Base-by-base conservation (phyloP, 2,329 filamentous ascomycete genomes). In the Bisporella sp. region DNA sequence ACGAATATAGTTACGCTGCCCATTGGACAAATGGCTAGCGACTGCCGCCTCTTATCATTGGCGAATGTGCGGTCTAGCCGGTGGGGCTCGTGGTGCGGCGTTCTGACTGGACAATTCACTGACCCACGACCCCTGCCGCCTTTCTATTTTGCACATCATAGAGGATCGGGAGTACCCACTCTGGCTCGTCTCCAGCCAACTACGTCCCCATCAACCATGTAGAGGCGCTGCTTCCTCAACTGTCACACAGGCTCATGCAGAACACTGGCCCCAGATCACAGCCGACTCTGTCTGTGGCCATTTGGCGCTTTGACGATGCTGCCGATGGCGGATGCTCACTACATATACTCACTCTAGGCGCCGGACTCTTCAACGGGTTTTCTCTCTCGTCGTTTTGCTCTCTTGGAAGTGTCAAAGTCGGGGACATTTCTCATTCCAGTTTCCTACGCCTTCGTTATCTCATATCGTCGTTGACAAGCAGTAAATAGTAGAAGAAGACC, bases 301-400 rank as follows among this genome's bases (percentile, higher is more conserved):
- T 54, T 60, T 56, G 56, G 60, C 61, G 59, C 59, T 57, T 52
- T 57, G 59, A 55, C 52, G n/a, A 28, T 39, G 28, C 28, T 31
- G 31, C 41, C 41, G 13, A 13, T n/a, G 13, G 32, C 31, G 21
- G 32, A 28, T 33, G 35, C 35, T 37, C n/a, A 9, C 59, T 62
- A 64, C 60, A 64, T 65, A 65, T 64, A 65, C 56, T 28, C 57
- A 56, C 45, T 40, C 41, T 63, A 64, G 54, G 46, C 60, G 62
- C 62, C 58, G 55, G 54, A 51, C 46, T 55, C 57, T 45, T 50
- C 51, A 52, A 51, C 31, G 48, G 28, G 53, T 51, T 53, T 53
- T 50, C 54, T 59, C 51, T 57, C n/a, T 60, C 58, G 59, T 61
- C 56, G 52, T 58, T 61, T 48, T 55, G 53, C 49, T 42, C 54